Base-by-base conservation (phyloP, 768 basidiomycete species). In the Hypholoma sublateritium region DNA sequence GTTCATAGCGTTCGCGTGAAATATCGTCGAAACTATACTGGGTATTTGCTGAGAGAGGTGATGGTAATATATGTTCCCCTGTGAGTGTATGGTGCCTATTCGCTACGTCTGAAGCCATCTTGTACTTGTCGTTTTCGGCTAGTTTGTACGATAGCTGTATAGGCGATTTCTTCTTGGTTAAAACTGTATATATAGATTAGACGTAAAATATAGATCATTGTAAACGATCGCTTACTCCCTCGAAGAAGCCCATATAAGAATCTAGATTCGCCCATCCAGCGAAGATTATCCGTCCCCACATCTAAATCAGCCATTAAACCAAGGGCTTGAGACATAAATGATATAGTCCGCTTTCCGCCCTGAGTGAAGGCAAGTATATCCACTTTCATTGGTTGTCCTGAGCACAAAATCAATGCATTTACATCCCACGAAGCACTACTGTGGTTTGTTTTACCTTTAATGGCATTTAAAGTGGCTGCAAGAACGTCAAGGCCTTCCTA, bases 281-380 rank as follows among this genome's bases (percentile, higher is more conserved):
- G 82, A 41, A 95, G 70, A 63, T 91, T 74, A 58, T 95, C 93
- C 1, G 93, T 95, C 54, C 88, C 88, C 44, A 91, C 72, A 71
- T 94, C 93, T 39, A 93, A 57, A 59, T 95, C 91, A 2, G 93
- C 91, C 84, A 93, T 89, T 32, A 95, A 76, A 2, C 93, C 93
- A 19, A 91, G 66, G 2, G 87, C 80, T 72, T 93, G 91, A 0
- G 89, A 85, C 84, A 95, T 86, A 76, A 91, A 95, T 13, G 90
- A 91, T 65, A 90, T 77, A 2, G 76, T 77, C 6, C 81, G 77
- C 60, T 80, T 86, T 48, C 77, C 80, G 9, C 77, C 77, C 65
- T 94, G 92, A 0, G 78, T 82, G n/a, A 95, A 66, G 0, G 91
- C 89, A 65, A 88, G 89, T 19, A 93, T 59, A 67, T 95, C 93